Evolutionary conservation across 306 rosid species (phyloP).

Genomic region (Hippophae tibetana): DNA sequence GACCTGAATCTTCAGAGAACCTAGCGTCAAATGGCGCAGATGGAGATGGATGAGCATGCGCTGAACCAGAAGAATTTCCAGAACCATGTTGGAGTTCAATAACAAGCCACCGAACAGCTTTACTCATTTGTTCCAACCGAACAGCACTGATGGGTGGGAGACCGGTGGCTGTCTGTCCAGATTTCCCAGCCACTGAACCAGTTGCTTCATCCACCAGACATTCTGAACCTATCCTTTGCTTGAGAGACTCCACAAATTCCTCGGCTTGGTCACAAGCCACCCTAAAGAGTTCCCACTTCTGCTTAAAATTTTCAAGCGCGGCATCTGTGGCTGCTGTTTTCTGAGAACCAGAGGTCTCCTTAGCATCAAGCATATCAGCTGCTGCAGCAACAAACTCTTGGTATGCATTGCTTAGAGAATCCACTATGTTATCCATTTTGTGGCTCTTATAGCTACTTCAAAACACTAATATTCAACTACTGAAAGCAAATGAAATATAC

Average conservation of each 20-base stretch:
- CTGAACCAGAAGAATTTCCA: slow-evolving; percentile 42
- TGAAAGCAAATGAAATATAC: no score
- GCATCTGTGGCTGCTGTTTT: slow-evolving; percentile 50
- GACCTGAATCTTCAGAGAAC: slow-evolving; percentile 60
- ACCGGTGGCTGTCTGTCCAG: slow-evolving; percentile 35
- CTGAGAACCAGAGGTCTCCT: slow-evolving; percentile 35
- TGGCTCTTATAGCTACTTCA: neutral
- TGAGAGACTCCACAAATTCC: slow-evolving; percentile 74
- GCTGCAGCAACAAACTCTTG: slow-evolving; percentile 67
- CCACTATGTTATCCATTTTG: slow-evolving; percentile 57
- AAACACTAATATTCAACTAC: no score
- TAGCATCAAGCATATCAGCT: slow-evolving; percentile 54
- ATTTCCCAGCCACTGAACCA: slow-evolving; percentile 44
- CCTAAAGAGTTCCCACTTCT: slow-evolving; percentile 69
- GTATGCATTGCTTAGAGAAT: slow-evolving; percentile 52
- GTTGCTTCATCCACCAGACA: slow-evolving; percentile 79
- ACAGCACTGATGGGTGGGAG: slow-evolving; percentile 69
- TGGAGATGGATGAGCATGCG: slow-evolving; percentile 45
- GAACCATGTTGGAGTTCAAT: slow-evolving; percentile 68
- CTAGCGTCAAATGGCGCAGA: slow-evolving; percentile 71
- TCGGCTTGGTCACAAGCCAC: slow-evolving; percentile 76
- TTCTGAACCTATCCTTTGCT: slow-evolving; percentile 78
- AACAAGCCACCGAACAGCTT: slow-evolving; percentile 72
- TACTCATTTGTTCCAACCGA: slow-evolving; percentile 77
- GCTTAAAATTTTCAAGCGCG: slow-evolving; percentile 64